Evolutionary conservation across 331 rosid species (phyloP), one percentile per base, ranked within the genome.

Genomic region (Quercus lobata): DNA sequence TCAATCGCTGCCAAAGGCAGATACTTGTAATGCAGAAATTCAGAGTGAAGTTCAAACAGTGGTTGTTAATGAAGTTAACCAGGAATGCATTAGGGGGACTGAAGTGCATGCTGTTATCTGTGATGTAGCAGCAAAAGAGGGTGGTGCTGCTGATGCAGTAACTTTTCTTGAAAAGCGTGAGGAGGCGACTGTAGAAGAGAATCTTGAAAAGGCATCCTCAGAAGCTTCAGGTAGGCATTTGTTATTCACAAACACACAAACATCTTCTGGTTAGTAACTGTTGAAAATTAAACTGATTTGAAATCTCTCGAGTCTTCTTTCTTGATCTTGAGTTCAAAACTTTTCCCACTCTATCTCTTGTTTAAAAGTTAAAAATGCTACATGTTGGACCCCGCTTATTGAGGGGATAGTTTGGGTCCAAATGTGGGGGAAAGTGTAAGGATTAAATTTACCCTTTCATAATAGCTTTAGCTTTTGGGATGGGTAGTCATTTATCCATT

Each of bases 161-260:
- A 60, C 58, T 77, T 83, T 86, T 25, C 18, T 60, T 71, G 81
- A 72, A 74, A 79, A 78, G 69, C 79, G 57, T 11, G 86, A 75
- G 76, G 74, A 74, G 75, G 81, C 73, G 72, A 77, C 76, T 22
- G 66, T 41, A 29, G 81, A 54, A 16, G 80, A 74, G 60, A 72
- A 77, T 30, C 54, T 71, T 34, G 83, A 79, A 70, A 76, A 60
- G 68, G 76, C 73, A 25, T 79, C 87, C 54, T 76, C 86, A 68
- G 81, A 74, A 78, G 62, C 75, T 71, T 74, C 89, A 90, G 98
- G 99, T 96, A 82, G 73, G 41, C 15, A 6, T 24, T 34, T 78
- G 60, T 57, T 57, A 46, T 37, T 37, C 55, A 49, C 55, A 49
- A 12, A 49, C 55, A 49, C 55, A 49, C 55, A 49, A 17, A 49